These are phyloP conservation scores for Exophiala xenobiotica DNA, from an alignment of 2,329 filamentous ascomycete species.

Conservation along the genomic window DNA sequence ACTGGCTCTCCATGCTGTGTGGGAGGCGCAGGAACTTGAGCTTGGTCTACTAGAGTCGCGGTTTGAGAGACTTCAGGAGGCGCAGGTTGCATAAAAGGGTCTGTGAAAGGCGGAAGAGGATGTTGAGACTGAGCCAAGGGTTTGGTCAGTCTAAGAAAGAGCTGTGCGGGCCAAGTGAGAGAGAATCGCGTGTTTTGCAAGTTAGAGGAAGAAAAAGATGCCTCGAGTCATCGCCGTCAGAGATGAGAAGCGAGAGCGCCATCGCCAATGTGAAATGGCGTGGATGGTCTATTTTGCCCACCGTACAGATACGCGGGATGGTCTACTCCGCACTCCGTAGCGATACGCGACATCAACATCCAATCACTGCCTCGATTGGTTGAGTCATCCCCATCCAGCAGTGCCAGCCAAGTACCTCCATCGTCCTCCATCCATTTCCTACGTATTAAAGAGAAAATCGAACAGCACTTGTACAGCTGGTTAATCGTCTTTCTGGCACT, in stretches of 20 bases:
- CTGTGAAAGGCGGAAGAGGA: conserved; percentile 32
- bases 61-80: conserved; percentile 51
- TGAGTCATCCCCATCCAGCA: no score
- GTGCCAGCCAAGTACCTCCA: no score
- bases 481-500: no score
- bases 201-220: neutral
- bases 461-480: no score
- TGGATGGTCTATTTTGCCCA: no score
- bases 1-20: conserved; percentile 61
- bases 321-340: no score
- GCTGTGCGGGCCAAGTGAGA: conserved; percentile 4
- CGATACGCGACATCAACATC: no score
- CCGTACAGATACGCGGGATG: no score
- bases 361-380: no score
- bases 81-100: conserved; percentile 67
- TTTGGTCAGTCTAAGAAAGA: conserved; percentile 49
- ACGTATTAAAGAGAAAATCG: no score
- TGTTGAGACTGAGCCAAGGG: conserved; percentile 56
- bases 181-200: neutral
- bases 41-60: conserved; percentile 41
- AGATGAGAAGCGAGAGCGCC: neutral
- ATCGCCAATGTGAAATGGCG: no score
- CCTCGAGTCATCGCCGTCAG: neutral
- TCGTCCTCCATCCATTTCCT: no score
- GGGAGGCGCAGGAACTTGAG: conserved; percentile 33